Base-by-base conservation (phyloP, 257 asterid genomes). In the Solanum rostratum region DNA sequence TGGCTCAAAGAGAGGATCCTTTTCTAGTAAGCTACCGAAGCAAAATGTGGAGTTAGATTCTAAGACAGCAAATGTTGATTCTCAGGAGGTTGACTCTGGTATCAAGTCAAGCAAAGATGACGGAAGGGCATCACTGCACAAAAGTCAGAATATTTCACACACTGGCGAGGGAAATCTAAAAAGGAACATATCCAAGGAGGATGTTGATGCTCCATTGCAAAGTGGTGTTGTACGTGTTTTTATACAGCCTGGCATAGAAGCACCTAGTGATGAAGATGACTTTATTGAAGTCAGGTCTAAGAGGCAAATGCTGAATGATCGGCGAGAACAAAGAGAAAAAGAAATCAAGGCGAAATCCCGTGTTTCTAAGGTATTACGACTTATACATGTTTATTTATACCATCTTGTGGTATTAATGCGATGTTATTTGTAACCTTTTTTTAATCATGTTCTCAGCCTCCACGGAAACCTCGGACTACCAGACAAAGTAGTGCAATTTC, bases 281-380 rank as follows among this genome's bases (percentile, higher is more conserved):
- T 96, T 96, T 88, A 96, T 96, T 90, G 92, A 94, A 87, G 99
- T 94, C 85, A 92, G 99, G 85, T 97, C 98, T 65, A 97, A 97
- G 88, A 92, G 97, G 91, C 97, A 97, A 91, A 94, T 97, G 98
- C 90, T 93, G 89, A 93, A 93, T 87, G 98, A 97, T 88, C 90
- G 97, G 19, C 95, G 98, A 62, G 98, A 95, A 78, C 99, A 94
- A 86, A 95, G 96, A 90, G 97, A 94, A 86, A 93, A 93, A 85
- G 99, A 94, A 88, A 92, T 89, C 83, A 95, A 95, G 89, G 95
- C 95, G 55, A 93, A 93, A 86, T 92, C 94, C 85, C 91, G 87
- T 85, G 88, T 82, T 84, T 41, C 88, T 41, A 95, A 93, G 97
- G 97, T 94, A 90, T 88, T 66, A n/a, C 86, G 86, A 82, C 10